Percentiles rank a stretch among this genome's conserved stretches.
These are phyloP conservation scores for Hygrophorus pudorinus DNA, from an alignment of 768 basidiomycete species.

Conservation along the genomic window DNA sequence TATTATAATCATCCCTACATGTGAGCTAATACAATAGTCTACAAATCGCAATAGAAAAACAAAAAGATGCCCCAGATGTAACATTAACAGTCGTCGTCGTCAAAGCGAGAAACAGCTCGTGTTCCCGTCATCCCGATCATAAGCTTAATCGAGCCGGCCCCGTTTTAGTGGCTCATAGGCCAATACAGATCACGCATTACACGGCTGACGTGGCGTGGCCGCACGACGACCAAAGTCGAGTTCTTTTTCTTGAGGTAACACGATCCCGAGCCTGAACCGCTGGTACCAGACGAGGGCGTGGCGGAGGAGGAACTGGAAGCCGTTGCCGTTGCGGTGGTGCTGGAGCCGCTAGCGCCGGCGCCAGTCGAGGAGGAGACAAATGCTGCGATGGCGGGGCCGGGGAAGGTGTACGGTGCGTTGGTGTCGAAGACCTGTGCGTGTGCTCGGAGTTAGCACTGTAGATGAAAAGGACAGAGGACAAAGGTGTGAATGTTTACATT, in stretches of 20 bases:
- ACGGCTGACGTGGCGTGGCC: conserved; percentile 19
- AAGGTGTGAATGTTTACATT: conserved; percentile 23
- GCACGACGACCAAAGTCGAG: conserved; percentile 2
- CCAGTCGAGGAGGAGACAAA: conserved; percentile 2
- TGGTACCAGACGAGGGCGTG: conserved; percentile 6
- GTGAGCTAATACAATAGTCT: too few species aligned
- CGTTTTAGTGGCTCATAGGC: neutral
- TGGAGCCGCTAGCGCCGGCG: conserved; percentile 5
- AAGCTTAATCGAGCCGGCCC: too few species aligned
- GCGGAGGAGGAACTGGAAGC: neutral
- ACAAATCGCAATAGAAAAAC: too few species aligned
- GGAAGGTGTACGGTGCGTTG: conserved; percentile 30
- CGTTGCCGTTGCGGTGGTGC: neutral
- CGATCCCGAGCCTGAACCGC: conserved; percentile 3
- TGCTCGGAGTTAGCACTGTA: neutral
- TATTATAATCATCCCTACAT: too few species aligned
- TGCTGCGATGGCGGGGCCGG: conserved; percentile 40
- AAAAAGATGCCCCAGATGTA: too few species aligned
- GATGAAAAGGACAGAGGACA: neutral
- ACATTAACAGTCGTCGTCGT: too few species aligned
- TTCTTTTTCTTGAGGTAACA: conserved; percentile 15
- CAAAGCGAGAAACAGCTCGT: too few species aligned
- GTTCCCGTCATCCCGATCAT: too few species aligned
- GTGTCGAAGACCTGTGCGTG: conserved; percentile 22
- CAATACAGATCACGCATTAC: conserved; percentile 19